Percentiles rank a stretch among this genome's conserved stretches.
Evolutionary conservation across 2,329 filamentous ascomycete genomes (phyloP).

Genomic region (Pezicula rhizophila): DNA sequence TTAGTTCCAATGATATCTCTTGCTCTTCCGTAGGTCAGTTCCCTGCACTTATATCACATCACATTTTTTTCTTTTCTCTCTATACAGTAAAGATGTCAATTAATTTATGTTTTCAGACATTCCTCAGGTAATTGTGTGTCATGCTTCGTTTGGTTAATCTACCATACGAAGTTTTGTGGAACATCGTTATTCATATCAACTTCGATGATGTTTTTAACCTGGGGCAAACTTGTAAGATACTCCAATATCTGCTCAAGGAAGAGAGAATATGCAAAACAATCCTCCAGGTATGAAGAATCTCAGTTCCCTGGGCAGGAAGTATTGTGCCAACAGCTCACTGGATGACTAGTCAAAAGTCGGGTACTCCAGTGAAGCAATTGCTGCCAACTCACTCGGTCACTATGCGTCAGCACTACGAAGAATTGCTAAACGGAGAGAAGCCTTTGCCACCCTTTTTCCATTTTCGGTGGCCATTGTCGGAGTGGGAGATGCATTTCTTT

Average conservation of each 20-base stretch:
- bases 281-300: conserved; percentile 18
- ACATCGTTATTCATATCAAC: conserved; percentile 19
- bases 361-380: conserved; percentile 21
- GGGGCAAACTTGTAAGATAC: conserved; percentile 17
- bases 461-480: conserved; percentile 56
- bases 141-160: conserved; percentile 22
- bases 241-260: conserved; percentile 20
- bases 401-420: conserved; percentile 52
- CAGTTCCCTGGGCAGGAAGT: neutral
- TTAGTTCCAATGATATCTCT: no score
- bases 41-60: no score
- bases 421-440: conserved; percentile 53
- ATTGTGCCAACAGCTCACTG: conserved; percentile 14
- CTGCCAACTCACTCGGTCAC: neutral
- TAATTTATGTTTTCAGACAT: neutral
- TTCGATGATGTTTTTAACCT: conserved; percentile 27
- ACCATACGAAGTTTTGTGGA: conserved; percentile 26
- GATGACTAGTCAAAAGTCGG: conserved; percentile 19
- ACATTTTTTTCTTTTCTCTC: no score
- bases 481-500: conserved; percentile 55
- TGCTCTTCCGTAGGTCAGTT: no score
- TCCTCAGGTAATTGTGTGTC: conserved; percentile 4
- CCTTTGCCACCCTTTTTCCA: conserved; percentile 55
- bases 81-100: neutral
- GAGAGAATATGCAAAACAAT: conserved; percentile 24